Evolutionary conservation across 2,329 filamentous ascomycete genomes (phyloP).

Genomic region (Colletotrichum spaethianum): DNA sequence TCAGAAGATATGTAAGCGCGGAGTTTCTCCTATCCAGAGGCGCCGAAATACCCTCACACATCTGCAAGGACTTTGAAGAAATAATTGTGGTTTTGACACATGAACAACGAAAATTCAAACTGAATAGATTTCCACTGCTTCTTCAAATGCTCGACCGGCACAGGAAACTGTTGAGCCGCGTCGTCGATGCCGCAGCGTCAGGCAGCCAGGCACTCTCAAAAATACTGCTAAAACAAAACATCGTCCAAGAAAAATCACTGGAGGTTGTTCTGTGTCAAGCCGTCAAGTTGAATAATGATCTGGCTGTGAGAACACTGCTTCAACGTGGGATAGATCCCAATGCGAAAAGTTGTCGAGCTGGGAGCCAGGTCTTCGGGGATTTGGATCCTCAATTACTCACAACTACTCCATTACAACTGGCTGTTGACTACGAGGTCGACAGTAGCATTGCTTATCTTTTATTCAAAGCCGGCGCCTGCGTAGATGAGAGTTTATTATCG

Average conservation of each 20-base stretch:
- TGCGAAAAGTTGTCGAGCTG: background rate
- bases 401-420: background rate
- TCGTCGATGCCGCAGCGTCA: background rate
- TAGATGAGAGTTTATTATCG: background rate
- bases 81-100: rapidly evolving
- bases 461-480: background rate
- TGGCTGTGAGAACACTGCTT: background rate
- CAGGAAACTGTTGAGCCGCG: background rate
- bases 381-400: background rate
- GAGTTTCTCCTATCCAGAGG: background rate
- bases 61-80: background rate
- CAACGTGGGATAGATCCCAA: background rate
- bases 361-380: background rate
- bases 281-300: rapidly evolving
- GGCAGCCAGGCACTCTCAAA: background rate
- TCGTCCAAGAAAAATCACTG: background rate
- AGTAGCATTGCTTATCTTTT: background rate
- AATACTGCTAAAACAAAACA: background rate
- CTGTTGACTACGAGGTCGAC: background rate
- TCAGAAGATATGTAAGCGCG: rapidly evolving
- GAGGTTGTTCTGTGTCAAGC: background rate
- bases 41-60: background rate
- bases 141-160: background rate
- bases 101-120: rapidly evolving
- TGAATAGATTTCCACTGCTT: background rate